Evolutionary conservation across 257 asterid species (phyloP), one percentile per base, ranked within the genome.

Genomic region (Penstemon newberryi): DNA sequence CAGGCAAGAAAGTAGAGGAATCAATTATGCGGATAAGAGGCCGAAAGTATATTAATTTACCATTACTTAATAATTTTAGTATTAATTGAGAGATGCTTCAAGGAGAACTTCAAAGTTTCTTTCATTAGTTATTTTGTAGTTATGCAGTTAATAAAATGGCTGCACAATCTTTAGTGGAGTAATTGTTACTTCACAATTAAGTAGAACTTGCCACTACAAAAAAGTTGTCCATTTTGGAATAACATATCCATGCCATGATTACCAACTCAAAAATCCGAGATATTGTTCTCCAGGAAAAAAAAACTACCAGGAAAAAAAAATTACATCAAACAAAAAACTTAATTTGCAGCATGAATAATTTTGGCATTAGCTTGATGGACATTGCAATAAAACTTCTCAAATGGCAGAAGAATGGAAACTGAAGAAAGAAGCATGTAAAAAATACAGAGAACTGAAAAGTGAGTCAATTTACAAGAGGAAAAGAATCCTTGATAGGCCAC

Each of bases 101-200:
- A 51, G 9, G 18, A 49, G 59, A 69, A 46, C 36, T 63, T 44
- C 39, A n/a, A 56, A 40, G 59, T 54, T 25, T 51, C 33, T 62
- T 57, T 37, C 46, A 67, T 6, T 60, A 36, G 67, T 50, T 63
- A 56, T 39, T 18, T 63, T 42, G 70, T 72, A 57, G 1, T 39
- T 47, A 60, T 63, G 67, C 67, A 76, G 38, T 41, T 75, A 57
- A 55, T 13, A 43, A 56, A 77, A 69, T 67, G 25, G 58, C 53
- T 25, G 12, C n/a, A 59, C 19, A 49, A 13, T 44, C 66, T 51
- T 42, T 7, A 68, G 54, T 37, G n/a, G 25, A 71, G 56, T 19
- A 18, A 33, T 57, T 40, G 49, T 54, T 56, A 25, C 55, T 74
- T 40, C 43, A 72, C 7, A 57, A 41, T 37, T 33, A 41, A 47